Conservation (phyloP, 2,329 filamentous ascomycete species). For the Aspergillus fischeri region DNA sequence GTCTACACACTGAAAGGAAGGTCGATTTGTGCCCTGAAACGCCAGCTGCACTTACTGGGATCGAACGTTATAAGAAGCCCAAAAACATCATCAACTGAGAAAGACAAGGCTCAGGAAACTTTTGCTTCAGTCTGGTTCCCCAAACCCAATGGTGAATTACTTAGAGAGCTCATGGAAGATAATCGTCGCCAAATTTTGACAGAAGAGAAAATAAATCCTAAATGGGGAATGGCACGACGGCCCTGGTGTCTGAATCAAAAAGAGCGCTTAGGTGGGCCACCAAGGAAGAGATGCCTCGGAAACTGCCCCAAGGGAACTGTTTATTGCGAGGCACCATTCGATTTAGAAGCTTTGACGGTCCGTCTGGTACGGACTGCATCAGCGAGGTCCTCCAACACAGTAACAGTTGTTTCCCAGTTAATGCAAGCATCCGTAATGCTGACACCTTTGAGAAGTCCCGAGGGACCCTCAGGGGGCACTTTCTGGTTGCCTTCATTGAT, state of each 20-base stretch:
- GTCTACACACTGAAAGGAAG: neutral
- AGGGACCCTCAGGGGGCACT: constrained; percentile 75
- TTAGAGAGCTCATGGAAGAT: neutral
- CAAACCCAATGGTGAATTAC: neutral
- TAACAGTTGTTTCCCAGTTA: constrained; percentile 79
- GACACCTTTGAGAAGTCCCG: constrained; percentile 78
- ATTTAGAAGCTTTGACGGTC: constrained; percentile 36
- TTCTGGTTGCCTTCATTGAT: constrained; percentile 90
- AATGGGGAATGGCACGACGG: constrained; percentile 3
- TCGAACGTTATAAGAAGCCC: neutral
- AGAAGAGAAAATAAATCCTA: constrained; percentile 5
- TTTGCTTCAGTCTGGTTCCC: neutral
- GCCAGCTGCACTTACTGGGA: neutral
- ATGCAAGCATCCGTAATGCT: constrained; percentile 97
- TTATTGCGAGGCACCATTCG: constrained; percentile 25
- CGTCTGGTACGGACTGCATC: constrained; percentile 75
- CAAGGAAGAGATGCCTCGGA: constrained; percentile 8
- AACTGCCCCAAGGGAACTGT: neutral
- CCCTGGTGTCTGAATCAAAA: constrained; percentile 19
- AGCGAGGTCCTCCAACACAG: constrained; percentile 78
- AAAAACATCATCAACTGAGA: neutral
- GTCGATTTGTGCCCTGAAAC: neutral
- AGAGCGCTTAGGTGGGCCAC: neutral
- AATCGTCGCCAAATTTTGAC: constrained; percentile 1
- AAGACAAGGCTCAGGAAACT: neutral